These are phyloP conservation scores for Penicillium samsonianum DNA, from an alignment of 495 filamentous ascomycete genomes.

Conservation along the genomic window DNA sequence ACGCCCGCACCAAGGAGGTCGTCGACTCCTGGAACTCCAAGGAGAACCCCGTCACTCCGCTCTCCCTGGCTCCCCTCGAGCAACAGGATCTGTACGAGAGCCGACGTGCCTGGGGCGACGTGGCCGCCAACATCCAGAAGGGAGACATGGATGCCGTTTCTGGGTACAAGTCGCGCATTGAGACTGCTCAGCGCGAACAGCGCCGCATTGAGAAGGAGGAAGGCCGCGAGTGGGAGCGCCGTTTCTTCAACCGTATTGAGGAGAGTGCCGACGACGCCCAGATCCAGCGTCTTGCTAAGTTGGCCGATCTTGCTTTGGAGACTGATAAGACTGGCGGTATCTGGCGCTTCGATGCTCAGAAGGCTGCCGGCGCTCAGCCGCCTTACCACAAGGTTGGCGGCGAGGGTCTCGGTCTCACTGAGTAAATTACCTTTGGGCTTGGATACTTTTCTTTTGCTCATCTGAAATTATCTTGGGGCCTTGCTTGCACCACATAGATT, in stretches of 20 bases:
- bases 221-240: conserved; percentile 76
- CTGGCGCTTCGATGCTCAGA: conserved; percentile 77
- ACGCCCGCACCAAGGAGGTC: conserved; percentile 66
- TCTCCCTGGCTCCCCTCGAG: conserved; percentile 72
- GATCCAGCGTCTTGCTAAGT: conserved; percentile 59
- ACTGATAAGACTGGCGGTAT: conserved; percentile 83
- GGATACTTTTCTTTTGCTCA: not conserved
- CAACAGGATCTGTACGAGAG: conserved; percentile 86
- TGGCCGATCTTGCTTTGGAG: conserved; percentile 59
- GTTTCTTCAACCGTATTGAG: conserved; percentile 70
- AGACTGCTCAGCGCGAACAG: conserved; percentile 84
- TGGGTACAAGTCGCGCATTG: conserved; percentile 82
- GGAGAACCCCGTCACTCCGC: conserved; percentile 59
- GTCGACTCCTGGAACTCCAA: conserved; percentile 71
- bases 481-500: conserved; percentile 24
- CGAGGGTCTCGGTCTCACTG: conserved; percentile 42
- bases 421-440: conserved; percentile 12
- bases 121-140: conserved; percentile 73
- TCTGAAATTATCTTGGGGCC: not conserved
- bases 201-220: conserved; percentile 78
- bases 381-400: conserved; percentile 46
- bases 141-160: conserved; percentile 83
- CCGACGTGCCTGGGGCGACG: conserved; percentile 83
- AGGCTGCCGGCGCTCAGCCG: conserved; percentile 53
- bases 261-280: conserved; percentile 52